Evolutionary conservation across 441 rosid genomes (phyloP).

Genomic region (Gossypium schwendimanii): DNA sequence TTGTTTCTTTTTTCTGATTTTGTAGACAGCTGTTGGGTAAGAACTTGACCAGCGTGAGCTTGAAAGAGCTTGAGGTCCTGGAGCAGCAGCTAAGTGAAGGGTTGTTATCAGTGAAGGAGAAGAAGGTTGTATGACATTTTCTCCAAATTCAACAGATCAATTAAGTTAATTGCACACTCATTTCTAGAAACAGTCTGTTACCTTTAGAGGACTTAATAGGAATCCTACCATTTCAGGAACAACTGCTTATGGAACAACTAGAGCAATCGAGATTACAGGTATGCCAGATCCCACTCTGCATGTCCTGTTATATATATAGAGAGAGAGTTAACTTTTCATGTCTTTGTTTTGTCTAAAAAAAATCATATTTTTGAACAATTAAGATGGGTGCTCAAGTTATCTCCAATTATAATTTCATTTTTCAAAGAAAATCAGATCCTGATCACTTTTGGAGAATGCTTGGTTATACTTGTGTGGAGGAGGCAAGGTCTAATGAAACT

Average conservation of each 20-base stretch:
- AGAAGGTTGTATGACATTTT: conserved; percentile 41
- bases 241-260: conserved; percentile 55
- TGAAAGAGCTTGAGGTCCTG: conserved; percentile 66
- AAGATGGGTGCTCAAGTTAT: neutral
- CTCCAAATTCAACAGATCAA: conserved; percentile 7
- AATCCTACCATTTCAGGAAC: conserved; percentile 50
- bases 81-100: conserved; percentile 65
- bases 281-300: conserved; percentile 2
- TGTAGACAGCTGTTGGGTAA: conserved; percentile 62
- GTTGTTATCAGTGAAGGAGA: conserved; percentile 58
- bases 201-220: conserved; percentile 14
- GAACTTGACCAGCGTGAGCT: conserved; percentile 50
- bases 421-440: neutral
- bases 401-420: neutral
- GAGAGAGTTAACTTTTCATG: neutral
- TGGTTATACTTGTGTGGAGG: neutral
- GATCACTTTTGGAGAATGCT: neutral
- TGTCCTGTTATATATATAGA: too few species aligned
- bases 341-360: conserved; percentile 6
- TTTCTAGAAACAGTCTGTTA: neutral
- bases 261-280: conserved; percentile 78
- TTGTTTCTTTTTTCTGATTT: conserved; percentile 16
- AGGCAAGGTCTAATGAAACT: neutral
- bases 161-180: neutral
- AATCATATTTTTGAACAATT: neutral